phyloP scores from a whole-genome alignment of 2,329 filamentous ascomycete genomes.

The Didymella lethalis region DNA sequence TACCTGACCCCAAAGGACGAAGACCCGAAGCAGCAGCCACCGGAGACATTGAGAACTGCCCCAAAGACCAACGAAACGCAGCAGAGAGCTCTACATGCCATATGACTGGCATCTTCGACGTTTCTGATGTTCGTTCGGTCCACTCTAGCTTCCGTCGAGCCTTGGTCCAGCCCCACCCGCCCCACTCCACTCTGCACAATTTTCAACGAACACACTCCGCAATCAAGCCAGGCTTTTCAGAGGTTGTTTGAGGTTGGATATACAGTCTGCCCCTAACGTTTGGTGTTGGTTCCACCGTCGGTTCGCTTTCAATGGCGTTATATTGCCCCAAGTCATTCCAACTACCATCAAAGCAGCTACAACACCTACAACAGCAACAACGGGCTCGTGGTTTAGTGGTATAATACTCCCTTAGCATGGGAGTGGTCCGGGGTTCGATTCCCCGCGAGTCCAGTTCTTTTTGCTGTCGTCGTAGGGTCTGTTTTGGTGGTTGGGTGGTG shows the following conservation, averaged over 20 bases:
- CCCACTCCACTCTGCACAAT: constrained; percentile 2
- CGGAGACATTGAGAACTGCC: background rate
- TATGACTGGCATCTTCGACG: background rate
- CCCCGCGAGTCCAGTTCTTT: constrained; percentile 21
- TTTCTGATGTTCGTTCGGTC: background rate
- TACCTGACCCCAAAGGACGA: constrained; percentile 17
- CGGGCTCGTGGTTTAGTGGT: constrained; percentile 17
- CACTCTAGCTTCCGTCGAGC: background rate
- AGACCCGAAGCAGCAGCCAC: background rate
- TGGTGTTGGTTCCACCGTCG: background rate
- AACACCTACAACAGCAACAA: background rate
- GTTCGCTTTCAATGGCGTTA: no score
- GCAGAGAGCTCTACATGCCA: background rate
- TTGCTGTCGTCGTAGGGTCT: background rate
- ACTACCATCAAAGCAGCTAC: background rate
- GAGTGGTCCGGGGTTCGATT: constrained; percentile 30
- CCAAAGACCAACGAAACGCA: background rate
- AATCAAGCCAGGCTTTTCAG: background rate
- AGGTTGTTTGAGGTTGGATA: background rate
- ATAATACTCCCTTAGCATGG: constrained; percentile 20
- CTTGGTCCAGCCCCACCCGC: constrained; percentile 7
- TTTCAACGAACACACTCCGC: background rate
- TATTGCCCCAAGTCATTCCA: background rate
- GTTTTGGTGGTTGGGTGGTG: background rate
- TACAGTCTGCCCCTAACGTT: rapidly evolving